A percentile compares a stretch with the other conserved stretches of the same genome.
Conservation (phyloP, 163 green algal genomes). For the Chloroidium sp. region DNA sequence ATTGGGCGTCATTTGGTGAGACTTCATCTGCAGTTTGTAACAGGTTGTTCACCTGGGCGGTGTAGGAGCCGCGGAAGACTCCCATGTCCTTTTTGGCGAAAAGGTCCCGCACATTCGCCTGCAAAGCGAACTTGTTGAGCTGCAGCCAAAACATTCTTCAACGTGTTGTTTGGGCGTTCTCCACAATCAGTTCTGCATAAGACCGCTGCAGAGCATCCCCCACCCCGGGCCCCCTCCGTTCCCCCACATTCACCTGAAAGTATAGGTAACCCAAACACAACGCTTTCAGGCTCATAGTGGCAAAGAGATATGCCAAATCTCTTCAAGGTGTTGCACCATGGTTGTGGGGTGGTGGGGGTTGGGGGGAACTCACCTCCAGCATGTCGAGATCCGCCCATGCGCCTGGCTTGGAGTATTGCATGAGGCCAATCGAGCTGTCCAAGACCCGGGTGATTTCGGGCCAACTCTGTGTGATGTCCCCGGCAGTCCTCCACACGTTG, state of each 20-base stretch:
- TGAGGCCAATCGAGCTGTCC: conserved; percentile 32
- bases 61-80: conserved; percentile 14
- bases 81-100: conserved; percentile 17
- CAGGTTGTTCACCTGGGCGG: conserved; percentile 1
- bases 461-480: conserved; percentile 43
- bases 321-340: too few species aligned
- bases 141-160: not conserved
- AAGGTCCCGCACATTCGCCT: conserved; percentile 29
- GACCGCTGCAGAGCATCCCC: too few species aligned
- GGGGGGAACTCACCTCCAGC: conserved; percentile 47
- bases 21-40: too few species aligned
- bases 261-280: too few species aligned
- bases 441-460: conserved; percentile 24
- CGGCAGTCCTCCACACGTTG: conserved; percentile 56
- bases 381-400: conserved; percentile 71
- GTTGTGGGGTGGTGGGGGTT: too few species aligned
- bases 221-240: too few species aligned
- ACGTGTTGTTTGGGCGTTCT: too few species aligned
- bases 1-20: too few species aligned
- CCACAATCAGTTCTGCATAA: too few species aligned
- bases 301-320: too few species aligned
- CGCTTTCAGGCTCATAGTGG: too few species aligned
- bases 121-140: not conserved
- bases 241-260: too few species aligned
- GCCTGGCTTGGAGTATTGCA: conserved; percentile 33